Percentiles rank a stretch among this genome's conserved stretches.
Conservation (phyloP, 2,329 filamentous ascomycete genomes). For the Dactylellina leptospora region DNA sequence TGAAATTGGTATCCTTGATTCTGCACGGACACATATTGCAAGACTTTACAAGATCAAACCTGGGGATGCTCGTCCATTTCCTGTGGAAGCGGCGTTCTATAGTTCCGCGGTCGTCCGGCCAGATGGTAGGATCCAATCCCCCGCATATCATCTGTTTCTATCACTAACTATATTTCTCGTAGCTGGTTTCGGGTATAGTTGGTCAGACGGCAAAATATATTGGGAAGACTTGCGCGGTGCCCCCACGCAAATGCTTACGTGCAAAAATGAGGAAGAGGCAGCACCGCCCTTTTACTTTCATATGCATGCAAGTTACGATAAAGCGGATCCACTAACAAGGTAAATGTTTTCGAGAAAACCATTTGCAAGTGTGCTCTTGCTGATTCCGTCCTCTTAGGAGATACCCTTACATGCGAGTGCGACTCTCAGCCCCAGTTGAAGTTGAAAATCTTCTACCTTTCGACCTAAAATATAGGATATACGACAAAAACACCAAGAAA, state of each 20-base stretch:
- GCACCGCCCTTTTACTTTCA: slow-evolving; percentile 93
- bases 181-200: slow-evolving; percentile 91
- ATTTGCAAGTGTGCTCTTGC: slow-evolving; percentile 20
- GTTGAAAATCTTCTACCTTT: slow-evolving; percentile 94
- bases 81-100: slow-evolving; percentile 88
- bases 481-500: slow-evolving; percentile 97
- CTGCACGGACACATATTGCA: slow-evolving; percentile 83
- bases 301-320: slow-evolving; percentile 84
- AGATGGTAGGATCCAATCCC: slow-evolving; percentile 66
- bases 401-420: slow-evolving; percentile 94
- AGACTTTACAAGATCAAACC: slow-evolving; percentile 98
- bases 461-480: slow-evolving; percentile 99
- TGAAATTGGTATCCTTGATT: slow-evolving; percentile 89
- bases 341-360: slow-evolving; percentile 61
- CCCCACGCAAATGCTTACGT: slow-evolving; percentile 86
- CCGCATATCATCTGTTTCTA: not conserved
- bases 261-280: slow-evolving; percentile 79
- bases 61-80: slow-evolving; percentile 86
- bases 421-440: slow-evolving; percentile 89
- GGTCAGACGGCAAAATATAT: slow-evolving; percentile 88
- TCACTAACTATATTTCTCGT: slow-evolving; percentile 21
- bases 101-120: slow-evolving; percentile 88
- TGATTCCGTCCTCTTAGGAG: slow-evolving; percentile 65
- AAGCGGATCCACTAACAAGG: slow-evolving; percentile 80
- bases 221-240: slow-evolving; percentile 90